These are phyloP conservation scores for Neohortaea acidophila DNA, from an alignment of 495 filamentous ascomycete species.

Conservation along the genomic window DNA sequence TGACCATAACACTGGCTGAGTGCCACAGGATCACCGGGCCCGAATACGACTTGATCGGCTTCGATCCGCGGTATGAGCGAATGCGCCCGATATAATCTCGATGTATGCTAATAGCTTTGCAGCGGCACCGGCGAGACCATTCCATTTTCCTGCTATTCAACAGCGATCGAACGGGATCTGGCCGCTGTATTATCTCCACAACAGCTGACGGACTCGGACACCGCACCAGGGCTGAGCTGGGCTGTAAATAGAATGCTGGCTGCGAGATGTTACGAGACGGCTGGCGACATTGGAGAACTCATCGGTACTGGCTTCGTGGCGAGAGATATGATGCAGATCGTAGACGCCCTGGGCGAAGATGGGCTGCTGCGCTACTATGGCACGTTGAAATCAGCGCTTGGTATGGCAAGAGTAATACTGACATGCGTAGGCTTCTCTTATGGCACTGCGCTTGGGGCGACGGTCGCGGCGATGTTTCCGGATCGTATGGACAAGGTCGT, in stretches of 20 bases:
- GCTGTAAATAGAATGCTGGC: not conserved
- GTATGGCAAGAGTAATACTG: no score
- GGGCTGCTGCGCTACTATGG: constrained; percentile 1
- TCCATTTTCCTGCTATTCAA: constrained; percentile 17
- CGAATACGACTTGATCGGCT: constrained; percentile 40
- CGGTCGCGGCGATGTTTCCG: constrained; percentile 30
- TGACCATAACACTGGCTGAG: not conserved
- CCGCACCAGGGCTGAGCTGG: not conserved
- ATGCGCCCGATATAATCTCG: not conserved
- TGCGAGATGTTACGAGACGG: not conserved
- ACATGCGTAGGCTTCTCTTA: constrained; percentile 8
- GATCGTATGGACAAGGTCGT: constrained; percentile 27
- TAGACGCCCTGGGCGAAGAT: constrained; percentile 6
- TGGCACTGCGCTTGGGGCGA: constrained; percentile 17
- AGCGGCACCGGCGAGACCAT: constrained; percentile 3
- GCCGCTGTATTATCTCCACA: not conserved
- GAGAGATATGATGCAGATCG: constrained; percentile 9
- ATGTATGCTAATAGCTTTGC: not conserved
- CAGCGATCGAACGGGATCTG: constrained; percentile 26
- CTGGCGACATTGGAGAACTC: not conserved
- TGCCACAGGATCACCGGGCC: constrained; percentile 10
- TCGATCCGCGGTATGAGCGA: constrained; percentile 29
- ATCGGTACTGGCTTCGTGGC: constrained; percentile 10
- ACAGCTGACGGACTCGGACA: no score
- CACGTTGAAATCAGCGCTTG: no score